Base-by-base conservation (phyloP, 495 filamentous ascomycete species). In the Apodospora peruviana region DNA sequence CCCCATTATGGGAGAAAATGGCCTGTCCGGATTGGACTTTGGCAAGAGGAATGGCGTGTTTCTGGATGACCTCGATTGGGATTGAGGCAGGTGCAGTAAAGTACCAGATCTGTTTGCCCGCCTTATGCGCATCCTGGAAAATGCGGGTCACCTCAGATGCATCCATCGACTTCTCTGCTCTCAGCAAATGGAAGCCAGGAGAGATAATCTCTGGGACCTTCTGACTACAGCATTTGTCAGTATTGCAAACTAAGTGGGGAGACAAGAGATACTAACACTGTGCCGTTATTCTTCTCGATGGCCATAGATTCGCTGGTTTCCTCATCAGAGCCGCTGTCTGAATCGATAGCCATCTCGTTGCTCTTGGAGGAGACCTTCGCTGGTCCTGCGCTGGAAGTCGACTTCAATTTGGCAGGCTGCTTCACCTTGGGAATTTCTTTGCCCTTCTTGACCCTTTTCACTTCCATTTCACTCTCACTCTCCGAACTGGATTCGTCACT, bases 81-180 rank as follows among this genome's bases (percentile, higher is more conserved):
- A 76, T 50, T 14, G 70, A 71, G 11, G 71, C 71, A 1, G 73
- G 73, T 10, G 67, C 66, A 0, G 72, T 76, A 43, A 76, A 76
- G 50, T 72, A 75, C 73, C 72, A 76, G 21, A 76, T 59, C 47
- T 76, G 71, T 59, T 75, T 75, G 56, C 72, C 73, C 24, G 72
- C 60, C 7, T 66, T 34, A 44, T 71, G 70, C 35, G 72, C 60
- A n/a, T 69, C 66, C 43, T 50, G 66, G 47, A 75, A 70, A 32
- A 67, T 40, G 40, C 59, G 43, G 37, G 67, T 62, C 51, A 72
- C 53, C 47, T 70, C 56, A 41, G 65, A 50, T 48, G 66, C 58
- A 48, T 70, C 59, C 60, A 68, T 47, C 32, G 53, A 44, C 0
- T 57, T 56, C 16, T 55, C 55, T 3, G 60, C 63, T 37, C 62